Conservation (phyloP, 1,284 basidiomycete genomes). For the Sphaerobolus stellatus region DNA sequence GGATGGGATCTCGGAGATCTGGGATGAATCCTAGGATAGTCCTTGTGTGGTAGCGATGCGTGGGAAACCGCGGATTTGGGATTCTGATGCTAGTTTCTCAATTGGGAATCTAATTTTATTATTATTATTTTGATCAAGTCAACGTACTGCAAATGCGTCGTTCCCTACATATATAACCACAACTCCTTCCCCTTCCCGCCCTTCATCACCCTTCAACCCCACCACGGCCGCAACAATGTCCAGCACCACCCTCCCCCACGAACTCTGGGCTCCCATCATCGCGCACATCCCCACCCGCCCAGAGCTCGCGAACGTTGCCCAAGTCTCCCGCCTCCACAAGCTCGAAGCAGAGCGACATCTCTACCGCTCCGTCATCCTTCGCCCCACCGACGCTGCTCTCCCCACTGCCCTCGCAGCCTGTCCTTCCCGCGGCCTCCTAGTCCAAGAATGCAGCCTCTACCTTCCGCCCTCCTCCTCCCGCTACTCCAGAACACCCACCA, state of each 20-base stretch:
- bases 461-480: neutral
- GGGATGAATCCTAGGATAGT: too few species aligned
- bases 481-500: neutral
- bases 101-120: too few species aligned
- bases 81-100: too few species aligned
- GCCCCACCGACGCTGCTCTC: conserved; percentile 3
- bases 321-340: conserved; percentile 12
- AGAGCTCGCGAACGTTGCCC: conserved; percentile 9
- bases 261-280: conserved; percentile 13
- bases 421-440: neutral
- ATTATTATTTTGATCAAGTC: too few species aligned
- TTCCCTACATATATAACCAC: too few species aligned
- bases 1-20: too few species aligned
- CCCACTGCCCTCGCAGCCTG: neutral
- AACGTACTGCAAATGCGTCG: too few species aligned
- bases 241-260: conserved; percentile 8
- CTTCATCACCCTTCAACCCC: too few species aligned
- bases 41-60: too few species aligned
- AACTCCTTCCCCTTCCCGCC: too few species aligned
- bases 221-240: too few species aligned
- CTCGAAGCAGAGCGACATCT: conserved; percentile 12
- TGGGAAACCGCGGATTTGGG: too few species aligned
- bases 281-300: conserved; percentile 8
- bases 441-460: conserved; percentile 9
- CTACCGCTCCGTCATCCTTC: conserved; percentile 12